phyloP scores from a whole-genome alignment of 225 moss, liverwort and hornwort species.

The Lunularia cruciata region DNA sequence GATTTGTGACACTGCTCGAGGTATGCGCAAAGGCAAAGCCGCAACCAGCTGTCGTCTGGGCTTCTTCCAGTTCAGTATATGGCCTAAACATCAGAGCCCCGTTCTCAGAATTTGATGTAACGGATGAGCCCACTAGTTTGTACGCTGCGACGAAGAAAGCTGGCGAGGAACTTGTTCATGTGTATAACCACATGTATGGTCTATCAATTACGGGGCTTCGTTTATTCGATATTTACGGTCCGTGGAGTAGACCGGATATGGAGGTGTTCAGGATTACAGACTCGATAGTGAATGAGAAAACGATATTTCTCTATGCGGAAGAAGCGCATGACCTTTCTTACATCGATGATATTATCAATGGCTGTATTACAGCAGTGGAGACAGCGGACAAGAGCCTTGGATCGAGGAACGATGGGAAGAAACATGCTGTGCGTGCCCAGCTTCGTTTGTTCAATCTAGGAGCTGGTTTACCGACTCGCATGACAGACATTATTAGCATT shows the following conservation, averaged over 20 bases:
- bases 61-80: neutral
- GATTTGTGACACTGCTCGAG: slow-evolving; percentile 32
- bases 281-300: slow-evolving; percentile 19
- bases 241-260: slow-evolving; percentile 35
- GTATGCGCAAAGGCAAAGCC: slow-evolving; percentile 28
- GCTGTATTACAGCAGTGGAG: slow-evolving; percentile 24
- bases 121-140: slow-evolving; percentile 28
- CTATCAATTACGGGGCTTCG: slow-evolving; percentile 14
- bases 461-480: slow-evolving; percentile 9
- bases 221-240: slow-evolving; percentile 25
- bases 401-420: neutral
- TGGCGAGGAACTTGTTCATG: slow-evolving; percentile 27
- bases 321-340: slow-evolving; percentile 30
- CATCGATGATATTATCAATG: slow-evolving; percentile 30
- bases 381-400: slow-evolving; percentile 17
- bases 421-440: slow-evolving; percentile 18
- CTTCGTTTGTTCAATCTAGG: slow-evolving; percentile 25
- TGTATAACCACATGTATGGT: slow-evolving; percentile 32
- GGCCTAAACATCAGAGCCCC: neutral
- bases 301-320: slow-evolving; percentile 16
- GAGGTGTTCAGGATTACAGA: slow-evolving; percentile 18
- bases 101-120: slow-evolving; percentile 18
- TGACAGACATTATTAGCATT: slow-evolving; percentile 14
- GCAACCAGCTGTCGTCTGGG: neutral
- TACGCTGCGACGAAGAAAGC: slow-evolving; percentile 35